Percentiles rank a stretch among this genome's conserved stretches.
These are phyloP conservation scores for Candida xyloterini DNA, from an alignment of 805 yeast genomes.

Conservation along the genomic window DNA sequence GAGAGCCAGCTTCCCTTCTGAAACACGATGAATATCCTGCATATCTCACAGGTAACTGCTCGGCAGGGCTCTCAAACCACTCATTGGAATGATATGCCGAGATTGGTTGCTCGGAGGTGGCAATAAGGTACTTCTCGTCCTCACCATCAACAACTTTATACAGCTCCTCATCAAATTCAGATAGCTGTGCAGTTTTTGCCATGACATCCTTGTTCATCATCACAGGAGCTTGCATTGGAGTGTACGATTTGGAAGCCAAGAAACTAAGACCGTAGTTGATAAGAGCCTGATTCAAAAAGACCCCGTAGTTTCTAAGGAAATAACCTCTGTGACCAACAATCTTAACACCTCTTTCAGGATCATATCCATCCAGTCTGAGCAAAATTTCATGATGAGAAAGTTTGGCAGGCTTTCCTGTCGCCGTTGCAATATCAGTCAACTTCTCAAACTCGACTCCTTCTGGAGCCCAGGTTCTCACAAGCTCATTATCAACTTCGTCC, in stretches of 20 bases:
- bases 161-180: conserved; percentile 96
- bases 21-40: conserved; percentile 99
- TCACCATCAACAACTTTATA: conserved; percentile 96
- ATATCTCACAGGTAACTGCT: conserved; percentile 93
- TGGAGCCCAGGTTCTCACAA: conserved; percentile 87
- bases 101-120: conserved; percentile 98
- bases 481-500: conserved; percentile 88
- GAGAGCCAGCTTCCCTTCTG: conserved; percentile 99
- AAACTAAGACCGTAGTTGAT: conserved; percentile 92
- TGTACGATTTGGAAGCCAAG: conserved; percentile 69
- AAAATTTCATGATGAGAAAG: conserved; percentile 95
- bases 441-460: conserved; percentile 49
- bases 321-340: conserved; percentile 98
- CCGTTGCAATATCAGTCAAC: conserved; percentile 66
- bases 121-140: conserved; percentile 96
- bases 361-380: conserved; percentile 93
- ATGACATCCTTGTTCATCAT: conserved; percentile 99
- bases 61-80: conserved; percentile 97
- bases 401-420: conserved; percentile 69
- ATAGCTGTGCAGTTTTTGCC: conserved; percentile 99
- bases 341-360: conserved; percentile 97
- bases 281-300: conserved; percentile 94
- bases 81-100: conserved; percentile 96
- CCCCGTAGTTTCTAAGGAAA: conserved; percentile 93
- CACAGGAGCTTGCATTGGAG: conserved; percentile 95